Conservation (phyloP, 1,284 basidiomycete species). For the Calocybe gambosa region DNA sequence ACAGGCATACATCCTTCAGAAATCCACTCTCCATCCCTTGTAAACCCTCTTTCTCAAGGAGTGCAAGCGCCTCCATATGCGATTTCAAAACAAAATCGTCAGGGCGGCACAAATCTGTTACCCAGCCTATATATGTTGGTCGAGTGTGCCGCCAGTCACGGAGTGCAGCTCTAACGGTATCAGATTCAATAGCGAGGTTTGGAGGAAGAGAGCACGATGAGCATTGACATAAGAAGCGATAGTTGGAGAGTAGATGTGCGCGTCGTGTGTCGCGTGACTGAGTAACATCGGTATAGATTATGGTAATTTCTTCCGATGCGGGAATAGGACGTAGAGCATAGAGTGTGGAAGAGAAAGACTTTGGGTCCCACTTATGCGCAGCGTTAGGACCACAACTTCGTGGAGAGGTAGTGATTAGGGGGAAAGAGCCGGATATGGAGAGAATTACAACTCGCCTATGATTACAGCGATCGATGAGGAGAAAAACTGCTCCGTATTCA, state of each 20-base stretch:
- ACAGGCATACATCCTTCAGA: conserved; percentile 31
- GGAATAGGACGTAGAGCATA: conserved; percentile 30
- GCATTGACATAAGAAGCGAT: conserved; percentile 31
- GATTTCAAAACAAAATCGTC: conserved; percentile 30
- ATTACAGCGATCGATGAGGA: conserved; percentile 30
- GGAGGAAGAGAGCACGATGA: conserved; percentile 23
- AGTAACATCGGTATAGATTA: conserved; percentile 30
- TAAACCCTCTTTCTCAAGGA: conserved; percentile 31
- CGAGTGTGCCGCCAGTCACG: conserved; percentile 29
- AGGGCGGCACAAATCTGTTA: conserved; percentile 28
- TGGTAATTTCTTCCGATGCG: conserved; percentile 32
- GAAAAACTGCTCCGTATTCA: conserved; percentile 31
- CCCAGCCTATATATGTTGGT: conserved; percentile 31
- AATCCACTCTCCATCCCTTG: conserved; percentile 29
- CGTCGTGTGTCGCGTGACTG: conserved; percentile 23
- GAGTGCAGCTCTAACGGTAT: conserved; percentile 23
- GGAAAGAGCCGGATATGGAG: not conserved
- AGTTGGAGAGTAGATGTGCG: conserved; percentile 23
- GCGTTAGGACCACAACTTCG: conserved; percentile 35
- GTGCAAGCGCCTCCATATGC: conserved; percentile 27
- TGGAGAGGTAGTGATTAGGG: not conserved
- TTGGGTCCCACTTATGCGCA: conserved; percentile 28
- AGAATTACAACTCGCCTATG: conserved; percentile 24
- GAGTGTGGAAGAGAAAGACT: conserved; percentile 26
- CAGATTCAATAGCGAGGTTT: conserved; percentile 18